Evolutionary conservation across 306 rosid species (phyloP).

Genomic region (Malus domestica): DNA sequence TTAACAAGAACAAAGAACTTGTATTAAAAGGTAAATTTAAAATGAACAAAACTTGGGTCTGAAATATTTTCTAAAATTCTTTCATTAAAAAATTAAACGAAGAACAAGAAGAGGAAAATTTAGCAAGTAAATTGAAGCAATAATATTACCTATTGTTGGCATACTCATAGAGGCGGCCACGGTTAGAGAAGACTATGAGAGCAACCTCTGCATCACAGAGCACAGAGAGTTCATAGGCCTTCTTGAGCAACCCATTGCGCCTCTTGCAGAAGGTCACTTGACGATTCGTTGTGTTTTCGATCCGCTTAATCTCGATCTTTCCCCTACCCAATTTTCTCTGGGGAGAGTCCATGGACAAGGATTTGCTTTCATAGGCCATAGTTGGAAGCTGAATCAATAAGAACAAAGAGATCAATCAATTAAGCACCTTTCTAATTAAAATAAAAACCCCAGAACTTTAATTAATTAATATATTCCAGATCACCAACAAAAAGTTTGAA

Average conservation of each 20-base stretch:
- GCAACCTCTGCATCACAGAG: conserved; percentile 99
- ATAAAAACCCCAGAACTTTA: not conserved
- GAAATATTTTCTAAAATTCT: not conserved
- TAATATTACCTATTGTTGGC: conserved; percentile 71
- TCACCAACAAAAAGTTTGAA: not conserved
- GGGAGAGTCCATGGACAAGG: conserved; percentile 41
- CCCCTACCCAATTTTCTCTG: conserved; percentile 93
- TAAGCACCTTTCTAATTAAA: too few relatives aligned
- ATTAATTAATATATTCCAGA: not conserved
- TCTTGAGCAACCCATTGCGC: conserved; percentile 81
- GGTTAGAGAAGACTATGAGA: conserved; percentile 89
- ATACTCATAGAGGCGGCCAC: conserved; percentile 93
- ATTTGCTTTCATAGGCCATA: conserved; percentile 56
- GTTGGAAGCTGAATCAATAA: conserved; percentile 32
- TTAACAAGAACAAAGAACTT: not conserved
- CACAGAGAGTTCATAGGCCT: conserved; percentile 95
- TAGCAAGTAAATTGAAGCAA: not conserved
- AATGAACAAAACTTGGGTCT: not conserved
- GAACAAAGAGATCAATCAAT: conserved; percentile 9
- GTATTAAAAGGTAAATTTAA: too few relatives aligned
- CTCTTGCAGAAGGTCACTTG: conserved; percentile 98
- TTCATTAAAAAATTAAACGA: not conserved
- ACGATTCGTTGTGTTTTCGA: conserved; percentile 96
- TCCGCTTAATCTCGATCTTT: conserved; percentile 94
- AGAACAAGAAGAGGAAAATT: not conserved